Conservation (phyloP, 345 rosid species). For the Syzygium grande region DNA sequence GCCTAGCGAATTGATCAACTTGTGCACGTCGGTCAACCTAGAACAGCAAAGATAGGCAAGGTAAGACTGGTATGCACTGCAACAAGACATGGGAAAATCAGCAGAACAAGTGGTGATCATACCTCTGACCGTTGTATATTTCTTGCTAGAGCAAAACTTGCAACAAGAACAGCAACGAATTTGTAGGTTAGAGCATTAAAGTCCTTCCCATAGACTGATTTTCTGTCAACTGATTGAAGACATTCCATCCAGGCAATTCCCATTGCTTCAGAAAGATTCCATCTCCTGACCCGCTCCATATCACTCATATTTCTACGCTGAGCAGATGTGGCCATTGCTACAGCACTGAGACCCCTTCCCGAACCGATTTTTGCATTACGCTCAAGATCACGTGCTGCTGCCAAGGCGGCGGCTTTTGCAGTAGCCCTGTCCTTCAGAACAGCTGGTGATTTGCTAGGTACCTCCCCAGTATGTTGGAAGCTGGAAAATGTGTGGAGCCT, state of each 20-base stretch:
- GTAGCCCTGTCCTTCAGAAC: slow-evolving; percentile 91
- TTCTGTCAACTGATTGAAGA: slow-evolving; percentile 84
- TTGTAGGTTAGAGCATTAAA: slow-evolving; percentile 93
- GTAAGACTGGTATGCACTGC: neutral
- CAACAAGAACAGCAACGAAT: slow-evolving; percentile 90
- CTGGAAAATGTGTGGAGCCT: slow-evolving; percentile 84
- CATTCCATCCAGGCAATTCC: slow-evolving; percentile 99
- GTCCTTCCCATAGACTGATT: slow-evolving; percentile 96
- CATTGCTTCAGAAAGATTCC: slow-evolving; percentile 97
- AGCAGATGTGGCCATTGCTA: slow-evolving; percentile 99
- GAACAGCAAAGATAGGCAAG: slow-evolving; percentile 1
- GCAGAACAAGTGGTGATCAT: slow-evolving; percentile 12
- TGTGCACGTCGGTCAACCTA: slow-evolving; percentile 94
- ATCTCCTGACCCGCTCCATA: slow-evolving; percentile 86
- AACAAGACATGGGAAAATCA: neutral
- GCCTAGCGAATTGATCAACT: slow-evolving; percentile 54
- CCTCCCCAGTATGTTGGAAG: slow-evolving; percentile 77
- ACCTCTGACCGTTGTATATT: slow-evolving; percentile 99
- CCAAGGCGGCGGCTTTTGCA: slow-evolving; percentile 98
- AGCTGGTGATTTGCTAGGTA: slow-evolving; percentile 43
- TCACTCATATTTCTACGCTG: slow-evolving; percentile 87
- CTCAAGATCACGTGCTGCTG: slow-evolving; percentile 99
- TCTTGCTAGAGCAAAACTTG: slow-evolving; percentile 98
- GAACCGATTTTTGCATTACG: slow-evolving; percentile 97
- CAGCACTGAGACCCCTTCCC: slow-evolving; percentile 98